Conservation (phyloP, 2,329 filamentous ascomycete genomes). For the Pestalotiopsis fici region DNA sequence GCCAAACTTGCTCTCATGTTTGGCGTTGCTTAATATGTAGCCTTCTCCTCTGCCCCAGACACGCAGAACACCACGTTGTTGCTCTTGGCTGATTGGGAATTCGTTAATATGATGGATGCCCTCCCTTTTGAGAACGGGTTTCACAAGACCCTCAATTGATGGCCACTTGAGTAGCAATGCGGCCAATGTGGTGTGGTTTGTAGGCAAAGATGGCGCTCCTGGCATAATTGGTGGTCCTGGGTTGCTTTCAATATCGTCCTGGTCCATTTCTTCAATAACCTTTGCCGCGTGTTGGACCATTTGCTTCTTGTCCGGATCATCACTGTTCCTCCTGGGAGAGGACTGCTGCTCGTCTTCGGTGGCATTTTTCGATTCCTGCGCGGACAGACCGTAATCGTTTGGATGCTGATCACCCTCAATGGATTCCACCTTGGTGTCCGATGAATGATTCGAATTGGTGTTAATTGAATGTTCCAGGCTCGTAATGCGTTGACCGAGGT, state of each 20-base stretch:
- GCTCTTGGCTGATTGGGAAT: constrained; percentile 77
- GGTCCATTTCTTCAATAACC: constrained; percentile 34
- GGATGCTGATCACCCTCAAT: constrained; percentile 26
- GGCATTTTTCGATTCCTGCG: constrained; percentile 13
- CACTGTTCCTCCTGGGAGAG: constrained; percentile 30
- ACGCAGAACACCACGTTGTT: constrained; percentile 71
- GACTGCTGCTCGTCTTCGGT: constrained; percentile 21
- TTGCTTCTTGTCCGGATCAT: constrained; percentile 9
- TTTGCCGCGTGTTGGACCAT: constrained; percentile 27
- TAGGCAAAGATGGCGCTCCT: constrained; percentile 71
- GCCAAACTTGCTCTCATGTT: constrained; percentile 18
- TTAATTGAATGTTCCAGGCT: constrained; percentile 30
- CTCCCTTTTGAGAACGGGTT: constrained; percentile 44
- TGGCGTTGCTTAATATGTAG: constrained; percentile 3
- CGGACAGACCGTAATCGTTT: constrained; percentile 21
- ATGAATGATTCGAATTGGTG: constrained; percentile 3
- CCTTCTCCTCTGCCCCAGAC: constrained; percentile 81
- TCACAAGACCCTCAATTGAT: constrained; percentile 66
- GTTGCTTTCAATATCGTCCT: constrained; percentile 51
- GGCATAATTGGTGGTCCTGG: constrained; percentile 54
- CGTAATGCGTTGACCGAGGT: constrained; percentile 27
- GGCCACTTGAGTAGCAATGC: constrained; percentile 77
- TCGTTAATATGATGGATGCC: constrained; percentile 61
- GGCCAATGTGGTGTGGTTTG: constrained; percentile 88
- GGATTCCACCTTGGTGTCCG: constrained; percentile 29